Percentiles rank a stretch among this genome's conserved stretches.
phyloP scores from a whole-genome alignment of 169 alveolate species.

The Theileria equi region DNA sequence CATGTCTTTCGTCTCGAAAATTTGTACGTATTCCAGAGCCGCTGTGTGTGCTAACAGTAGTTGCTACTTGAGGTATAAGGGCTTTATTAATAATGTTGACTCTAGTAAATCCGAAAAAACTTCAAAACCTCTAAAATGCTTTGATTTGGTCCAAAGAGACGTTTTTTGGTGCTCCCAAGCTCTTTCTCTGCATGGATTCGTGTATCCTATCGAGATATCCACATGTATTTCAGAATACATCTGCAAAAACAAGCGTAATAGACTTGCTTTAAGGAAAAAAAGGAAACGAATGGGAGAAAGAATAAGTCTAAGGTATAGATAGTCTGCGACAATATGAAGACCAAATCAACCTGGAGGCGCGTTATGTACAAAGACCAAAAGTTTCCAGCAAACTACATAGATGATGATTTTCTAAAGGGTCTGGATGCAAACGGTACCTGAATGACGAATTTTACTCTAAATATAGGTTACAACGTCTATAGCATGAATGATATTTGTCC shows the following conservation, averaged over 20 bases:
- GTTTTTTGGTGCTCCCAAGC: no score
- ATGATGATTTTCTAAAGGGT: constrained; percentile 38
- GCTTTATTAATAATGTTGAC: no score
- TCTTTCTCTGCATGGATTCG: no score
- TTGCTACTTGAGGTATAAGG: no score
- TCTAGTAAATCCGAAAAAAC: no score
- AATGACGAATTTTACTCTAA: not conserved
- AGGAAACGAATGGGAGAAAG: constrained; percentile 54
- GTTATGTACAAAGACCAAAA: constrained; percentile 39
- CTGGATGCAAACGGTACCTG: constrained; percentile 18
- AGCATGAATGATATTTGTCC: constrained; percentile 41
- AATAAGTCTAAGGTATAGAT: constrained; percentile 58
- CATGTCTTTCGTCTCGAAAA: no score
- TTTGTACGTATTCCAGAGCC: no score
- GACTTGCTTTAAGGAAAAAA: constrained; percentile 45
- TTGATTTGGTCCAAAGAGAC: no score
- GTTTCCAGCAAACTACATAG: constrained; percentile 50
- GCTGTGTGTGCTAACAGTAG: no score
- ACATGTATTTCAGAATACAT: no score
- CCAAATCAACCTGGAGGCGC: constrained; percentile 32
- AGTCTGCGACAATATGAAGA: not conserved
- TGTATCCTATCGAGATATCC: no score
- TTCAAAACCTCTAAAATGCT: no score
- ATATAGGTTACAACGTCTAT: constrained; percentile 20
- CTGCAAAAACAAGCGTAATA: constrained; percentile 46